Base-by-base conservation (phyloP, 2,329 filamentous ascomycete genomes). In the Trichoderma koningii region DNA sequence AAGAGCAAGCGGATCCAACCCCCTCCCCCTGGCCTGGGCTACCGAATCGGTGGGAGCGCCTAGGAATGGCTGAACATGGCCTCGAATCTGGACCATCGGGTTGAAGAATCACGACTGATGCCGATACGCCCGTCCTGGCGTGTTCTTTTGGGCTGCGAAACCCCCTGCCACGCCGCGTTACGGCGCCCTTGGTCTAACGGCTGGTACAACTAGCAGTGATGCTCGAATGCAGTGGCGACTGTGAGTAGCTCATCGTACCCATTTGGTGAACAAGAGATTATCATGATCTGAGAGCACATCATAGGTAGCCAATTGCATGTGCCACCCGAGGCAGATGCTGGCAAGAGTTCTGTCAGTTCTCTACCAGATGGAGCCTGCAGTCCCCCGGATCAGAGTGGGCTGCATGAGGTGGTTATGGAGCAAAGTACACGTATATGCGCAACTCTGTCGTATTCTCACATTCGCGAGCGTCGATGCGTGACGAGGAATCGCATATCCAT, bases 21-120 rank as follows among this genome's bases (percentile, higher is more conserved):
- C 28, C 61, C 42, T 10, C 19, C 61, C 61, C 61, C 51, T 44
- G 48, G 60, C 44, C n/a, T 44, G 48, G 30, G 52, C 63, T 60
- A 59, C 63, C 63, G 60, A 65, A 65, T 65, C 63, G 63, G 55
- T 60, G 63, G 63, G 63, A 65, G 48, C 55, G 48, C 55, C 28
- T 60, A 30, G 44, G 55, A 65, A 45, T 64, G 63, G 55, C 45
- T 48, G 41, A n/a, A 60, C 45, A 60, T 60, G 55, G 26, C 34
- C 53, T 52, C 63, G 55, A 47, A 65, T 59, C 55, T 59, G 19
- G 41, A 10, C 47, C 48, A 53, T 64, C 55, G 21, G 41, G 34
- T 51, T 26, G 34, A 21, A 61, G 34, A 44, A 52, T 38, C 34
- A 28, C 9, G 26, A 34, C 42, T 19, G 38, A 26, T 55, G 50